These are phyloP conservation scores for Larix kaempferi DNA, from an alignment of 75 land plant genomes.

Conservation along the genomic window DNA sequence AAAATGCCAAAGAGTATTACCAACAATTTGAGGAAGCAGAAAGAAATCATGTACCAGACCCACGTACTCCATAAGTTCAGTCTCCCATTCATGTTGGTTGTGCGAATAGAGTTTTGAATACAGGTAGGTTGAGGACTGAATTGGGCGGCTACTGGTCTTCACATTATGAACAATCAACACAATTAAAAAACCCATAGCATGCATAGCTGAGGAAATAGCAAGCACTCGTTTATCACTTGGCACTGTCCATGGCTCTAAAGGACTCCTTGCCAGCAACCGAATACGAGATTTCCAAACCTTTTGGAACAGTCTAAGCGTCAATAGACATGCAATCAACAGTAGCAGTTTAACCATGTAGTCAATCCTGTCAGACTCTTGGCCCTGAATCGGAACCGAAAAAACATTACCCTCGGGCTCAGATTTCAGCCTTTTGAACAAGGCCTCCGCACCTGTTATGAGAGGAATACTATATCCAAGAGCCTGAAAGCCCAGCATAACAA, in stretches of 20 bases:
- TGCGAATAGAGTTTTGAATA: conserved; percentile 14
- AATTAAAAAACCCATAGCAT: conserved; percentile 44
- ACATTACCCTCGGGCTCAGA: conserved; percentile 6
- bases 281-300: conserved; percentile 72
- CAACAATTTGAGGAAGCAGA: conserved; percentile 73
- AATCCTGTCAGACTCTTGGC: conserved; percentile 24
- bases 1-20: conserved; percentile 50
- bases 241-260: conserved; percentile 54
- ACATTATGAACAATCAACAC: conserved; percentile 35
- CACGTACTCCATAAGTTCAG: conserved; percentile 33
- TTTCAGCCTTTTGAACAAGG: conserved; percentile 33
- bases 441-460: conserved; percentile 67
- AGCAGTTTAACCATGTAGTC: conserved; percentile 57
- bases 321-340: conserved; percentile 46
- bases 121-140: conserved; percentile 5
- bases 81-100: conserved; percentile 17
- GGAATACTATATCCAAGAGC: conserved; percentile 74
- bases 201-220: conserved; percentile 26
- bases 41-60: conserved; percentile 79
- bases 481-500: conserved; percentile 74
- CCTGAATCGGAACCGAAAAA: conserved; percentile 7
- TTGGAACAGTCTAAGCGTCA: conserved; percentile 57
- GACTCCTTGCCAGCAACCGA: conserved; percentile 39
- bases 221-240: conserved; percentile 51
- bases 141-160: conserved; percentile 7